Base-by-base conservation (phyloP, 2,329 filamentous ascomycete genomes). In the Xylariaceae sp. region DNA sequence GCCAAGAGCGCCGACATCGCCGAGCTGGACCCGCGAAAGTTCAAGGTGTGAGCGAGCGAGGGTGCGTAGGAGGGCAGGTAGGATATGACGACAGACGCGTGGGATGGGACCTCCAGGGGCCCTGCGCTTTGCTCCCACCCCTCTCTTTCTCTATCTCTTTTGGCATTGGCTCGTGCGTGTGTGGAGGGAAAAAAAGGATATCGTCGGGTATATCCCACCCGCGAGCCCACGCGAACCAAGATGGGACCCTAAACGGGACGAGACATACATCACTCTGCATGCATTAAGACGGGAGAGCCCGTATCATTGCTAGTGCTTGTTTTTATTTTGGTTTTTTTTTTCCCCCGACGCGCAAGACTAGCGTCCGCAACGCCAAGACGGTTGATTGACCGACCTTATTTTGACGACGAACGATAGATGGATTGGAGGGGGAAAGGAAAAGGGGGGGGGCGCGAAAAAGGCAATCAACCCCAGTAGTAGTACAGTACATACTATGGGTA, bases 1-100 rank as follows among this genome's bases (percentile, higher is more conserved):
- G 83, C 88, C 1, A 86, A 74, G 67, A 92, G 89, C 64, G 88
- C 89, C 3, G 80, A 87, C 59, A 80, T 92, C 26, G 77, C 77
- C 1, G 82, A 79, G 40, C 71, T 93, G 61, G 87, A 93, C 71
- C 90, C 90, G 1, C 81, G 81, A 64, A 83, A 79, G 64, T 86
- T 85, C 56, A 83, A 81, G 67, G 77, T 84, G 14, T 84, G 66
- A 69, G n/a, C n/a, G n/a, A 26, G 23, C 9, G 14, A 51, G 41
- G n/a, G n/a, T n/a, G n/a, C n/a, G n/a, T n/a, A n/a, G n/a, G n/a
- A n/a, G 23, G 23, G 23, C 4, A 9, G 23, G 23, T 26, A 26
- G 23, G 23, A 26, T 26, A 26, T 26, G 23, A 26, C 23, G 23
- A 26, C 23, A 26, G 4, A 9, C 23, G 23, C 23, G 32, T 37